phyloP scores from a whole-genome alignment of 2,329 filamentous ascomycete species.

The Trichoderma sp. region DNA sequence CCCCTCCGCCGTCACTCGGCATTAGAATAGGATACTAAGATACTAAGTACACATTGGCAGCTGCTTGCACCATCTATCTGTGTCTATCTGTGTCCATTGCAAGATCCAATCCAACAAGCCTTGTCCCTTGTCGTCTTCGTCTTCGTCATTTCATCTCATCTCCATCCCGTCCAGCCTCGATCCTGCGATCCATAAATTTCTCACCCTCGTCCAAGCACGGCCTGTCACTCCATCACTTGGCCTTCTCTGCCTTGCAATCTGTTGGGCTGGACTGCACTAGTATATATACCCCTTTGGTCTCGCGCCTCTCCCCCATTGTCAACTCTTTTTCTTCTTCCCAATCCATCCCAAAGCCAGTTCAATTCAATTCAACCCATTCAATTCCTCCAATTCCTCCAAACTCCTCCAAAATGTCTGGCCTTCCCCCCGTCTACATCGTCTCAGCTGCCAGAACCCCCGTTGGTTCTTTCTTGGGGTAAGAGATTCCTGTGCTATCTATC shows the following conservation, averaged over 20 bases:
- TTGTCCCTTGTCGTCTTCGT: not conserved
- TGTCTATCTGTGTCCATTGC: not conserved
- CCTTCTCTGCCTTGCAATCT: not conserved
- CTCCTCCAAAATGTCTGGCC: constrained; percentile 63
- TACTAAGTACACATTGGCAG: not conserved
- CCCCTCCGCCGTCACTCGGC: constrained; percentile 15
- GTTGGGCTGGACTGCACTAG: constrained; percentile 1
- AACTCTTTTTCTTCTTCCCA: not conserved
- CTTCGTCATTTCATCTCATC: not conserved
- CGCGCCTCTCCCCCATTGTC: not conserved
- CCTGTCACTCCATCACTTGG: not conserved
- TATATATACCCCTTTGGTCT: constrained; percentile 7
- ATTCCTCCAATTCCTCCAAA: not conserved
- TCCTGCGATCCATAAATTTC: constrained; percentile 3
- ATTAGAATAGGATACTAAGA: not conserved
- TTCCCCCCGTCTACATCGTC: constrained; percentile 93
- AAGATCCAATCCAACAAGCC: not conserved
- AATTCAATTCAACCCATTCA: not conserved
- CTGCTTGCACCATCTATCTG: not conserved
- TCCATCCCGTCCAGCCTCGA: not conserved
- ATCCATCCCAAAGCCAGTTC: constrained; percentile 12
- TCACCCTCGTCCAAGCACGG: not conserved
- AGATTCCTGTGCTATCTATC: not conserved
- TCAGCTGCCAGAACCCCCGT: constrained; percentile 86
- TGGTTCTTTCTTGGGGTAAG: constrained; percentile 88